phyloP scores from a whole-genome alignment of 2,329 filamentous ascomycete genomes.

The Apiospora malaysiana region DNA sequence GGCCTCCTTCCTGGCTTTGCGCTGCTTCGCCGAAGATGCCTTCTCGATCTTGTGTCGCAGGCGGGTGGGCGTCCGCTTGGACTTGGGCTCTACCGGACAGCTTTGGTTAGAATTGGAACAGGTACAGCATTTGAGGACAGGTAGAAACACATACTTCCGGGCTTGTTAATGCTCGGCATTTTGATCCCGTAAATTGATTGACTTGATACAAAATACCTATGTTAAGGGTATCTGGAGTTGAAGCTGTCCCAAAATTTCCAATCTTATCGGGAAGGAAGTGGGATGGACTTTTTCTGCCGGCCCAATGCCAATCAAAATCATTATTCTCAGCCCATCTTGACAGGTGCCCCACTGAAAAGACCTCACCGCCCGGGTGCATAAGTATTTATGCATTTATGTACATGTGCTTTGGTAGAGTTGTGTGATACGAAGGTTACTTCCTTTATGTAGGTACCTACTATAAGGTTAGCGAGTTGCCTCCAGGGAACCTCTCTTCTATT shows the following conservation, averaged over 20 bases:
- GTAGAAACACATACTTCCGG: slow-evolving; percentile 8
- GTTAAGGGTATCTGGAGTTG: not conserved
- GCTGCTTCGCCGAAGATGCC: slow-evolving; percentile 85
- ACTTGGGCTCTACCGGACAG: slow-evolving; percentile 76
- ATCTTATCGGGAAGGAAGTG: slow-evolving; percentile 18
- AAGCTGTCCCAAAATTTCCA: slow-evolving; percentile 8
- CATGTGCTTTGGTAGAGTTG: too few species aligned
- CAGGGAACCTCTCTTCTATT: not conserved
- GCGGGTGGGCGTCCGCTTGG: slow-evolving; percentile 88
- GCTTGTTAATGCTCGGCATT: slow-evolving; percentile 35
- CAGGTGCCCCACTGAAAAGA: not conserved
- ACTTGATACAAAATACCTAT: slow-evolving; percentile 22
- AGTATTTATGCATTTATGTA: not conserved
- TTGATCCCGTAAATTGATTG: slow-evolving; percentile 22
- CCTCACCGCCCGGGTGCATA: not conserved
- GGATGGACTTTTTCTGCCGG: slow-evolving; percentile 21
- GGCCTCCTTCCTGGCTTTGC: slow-evolving; percentile 84
- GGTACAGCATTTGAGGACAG: not conserved
- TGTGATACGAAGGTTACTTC: too few species aligned
- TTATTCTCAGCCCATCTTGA: not conserved
- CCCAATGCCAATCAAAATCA: slow-evolving; percentile 15
- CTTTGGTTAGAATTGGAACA: slow-evolving; percentile 3
- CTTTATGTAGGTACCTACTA: too few species aligned
- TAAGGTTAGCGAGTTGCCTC: not conserved
- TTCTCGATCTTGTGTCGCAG: slow-evolving; percentile 97